Evolutionary conservation across 306 rosid genomes (phyloP), one percentile per base, ranked within the genome.

Genomic region (Quillaja saponaria): DNA sequence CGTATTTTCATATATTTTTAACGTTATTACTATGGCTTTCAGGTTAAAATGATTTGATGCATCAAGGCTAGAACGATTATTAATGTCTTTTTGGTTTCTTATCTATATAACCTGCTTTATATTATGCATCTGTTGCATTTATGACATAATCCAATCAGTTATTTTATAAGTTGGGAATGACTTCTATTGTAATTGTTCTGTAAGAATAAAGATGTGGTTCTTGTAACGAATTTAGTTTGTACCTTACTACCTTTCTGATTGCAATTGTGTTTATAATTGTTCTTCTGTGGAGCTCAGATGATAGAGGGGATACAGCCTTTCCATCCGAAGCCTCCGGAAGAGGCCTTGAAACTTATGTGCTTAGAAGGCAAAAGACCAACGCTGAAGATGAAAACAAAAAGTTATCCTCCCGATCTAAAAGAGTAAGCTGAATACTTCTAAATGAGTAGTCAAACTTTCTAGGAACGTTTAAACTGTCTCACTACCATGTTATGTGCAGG

Each of bases 391-490:
- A 94, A 87, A 79, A 77, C 87, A 42, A 94, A 94, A 82, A 64
- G 76, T 73, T 90, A 80, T 76, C 99, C 99, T 68, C 91, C 91
- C 3, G 96, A 83, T 55, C 60, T 94, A 61, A 94, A 65, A 85
- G 97, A 94, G 99, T 94, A 63, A 78, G 99, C 76, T 8, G 54
- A 13, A 50, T 55, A 67, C 74, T 47, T 42, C 45, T 33, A 55
- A 55, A 38, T 53, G 47, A 47, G 50, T 54, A 58, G 46, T 61
- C 75, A 56, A 54, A 49, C 44, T 34, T 16, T 35, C 33, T 50
- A 46, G 44, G 53, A 54, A 44, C 50, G 61, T 63, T 8, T 48
- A 67, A 71, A 64, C 17, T 37, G 47, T 64, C 71, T 78, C 50
- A 78, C 64, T 67, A 55, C 55, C 67, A 49, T 72, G 64, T 19